These are phyloP conservation scores for Fomes fomentarius DNA, from an alignment of 1,284 basidiomycete species.

Conservation along the genomic window DNA sequence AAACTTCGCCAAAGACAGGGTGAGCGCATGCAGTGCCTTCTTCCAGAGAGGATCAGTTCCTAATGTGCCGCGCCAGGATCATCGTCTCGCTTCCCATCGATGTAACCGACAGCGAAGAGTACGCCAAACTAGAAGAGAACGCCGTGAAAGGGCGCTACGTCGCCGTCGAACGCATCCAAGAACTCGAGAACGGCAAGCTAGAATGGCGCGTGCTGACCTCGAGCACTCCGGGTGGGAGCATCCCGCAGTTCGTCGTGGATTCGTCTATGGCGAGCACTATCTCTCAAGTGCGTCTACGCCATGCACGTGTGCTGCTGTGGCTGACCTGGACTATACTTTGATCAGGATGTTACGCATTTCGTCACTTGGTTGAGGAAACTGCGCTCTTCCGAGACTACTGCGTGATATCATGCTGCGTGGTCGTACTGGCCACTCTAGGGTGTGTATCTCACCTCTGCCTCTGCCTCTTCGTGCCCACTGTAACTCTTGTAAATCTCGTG, in stretches of 20 bases:
- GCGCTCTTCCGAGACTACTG: slow-evolving; percentile 2
- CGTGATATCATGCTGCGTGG: no score
- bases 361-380: slow-evolving; percentile 44
- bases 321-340: no score
- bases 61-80: slow-evolving; percentile 40
- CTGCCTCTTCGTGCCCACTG: no score
- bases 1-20: slow-evolving; percentile 57
- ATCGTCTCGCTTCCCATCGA: slow-evolving; percentile 78
- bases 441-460: no score
- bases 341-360: slow-evolving; percentile 72
- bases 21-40: slow-evolving; percentile 33
- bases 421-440: no score
- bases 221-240: slow-evolving; percentile 67
- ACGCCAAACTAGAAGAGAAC: slow-evolving; percentile 63
- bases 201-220: slow-evolving; percentile 84
- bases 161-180: slow-evolving; percentile 66
- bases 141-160: slow-evolving; percentile 73
- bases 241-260: slow-evolving; percentile 66
- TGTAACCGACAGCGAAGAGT: slow-evolving; percentile 55
- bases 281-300: slow-evolving; percentile 53
- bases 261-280: slow-evolving; percentile 62
- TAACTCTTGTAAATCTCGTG: no score
- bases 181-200: slow-evolving; percentile 63
- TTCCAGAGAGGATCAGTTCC: background rate
- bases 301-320: no score